These are phyloP conservation scores for Apiospora phragmitis DNA, from an alignment of 2,329 filamentous ascomycete species.

Conservation along the genomic window DNA sequence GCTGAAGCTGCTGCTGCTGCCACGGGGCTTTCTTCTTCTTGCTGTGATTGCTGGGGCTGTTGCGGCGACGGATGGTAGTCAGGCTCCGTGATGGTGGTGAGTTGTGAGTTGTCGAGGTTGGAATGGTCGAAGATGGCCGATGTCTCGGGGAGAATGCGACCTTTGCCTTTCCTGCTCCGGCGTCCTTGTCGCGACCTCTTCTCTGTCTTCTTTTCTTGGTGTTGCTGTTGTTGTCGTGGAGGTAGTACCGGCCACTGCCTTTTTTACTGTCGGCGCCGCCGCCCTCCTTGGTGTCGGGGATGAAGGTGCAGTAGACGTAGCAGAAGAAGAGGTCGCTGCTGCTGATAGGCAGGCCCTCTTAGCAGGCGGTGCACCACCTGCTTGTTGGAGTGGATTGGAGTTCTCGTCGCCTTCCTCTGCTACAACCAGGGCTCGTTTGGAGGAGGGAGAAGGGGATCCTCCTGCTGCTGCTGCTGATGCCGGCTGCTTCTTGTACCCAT, in stretches of 20 bases:
- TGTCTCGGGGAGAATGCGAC: conserved; percentile 38
- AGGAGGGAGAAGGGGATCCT: neutral
- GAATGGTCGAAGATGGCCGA: conserved; percentile 51
- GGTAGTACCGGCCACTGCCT: neutral
- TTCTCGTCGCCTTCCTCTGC: neutral
- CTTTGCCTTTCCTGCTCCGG: conserved; percentile 9
- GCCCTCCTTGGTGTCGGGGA: neutral
- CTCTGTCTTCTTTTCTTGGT: neutral
- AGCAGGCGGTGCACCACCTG: neutral
- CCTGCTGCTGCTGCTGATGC: neutral
- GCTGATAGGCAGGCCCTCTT: neutral
- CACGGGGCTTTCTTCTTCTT: neutral
- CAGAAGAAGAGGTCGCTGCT: neutral
- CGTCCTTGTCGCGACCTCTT: too few species aligned
- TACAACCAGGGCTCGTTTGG: neutral
- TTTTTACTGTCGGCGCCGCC: neutral
- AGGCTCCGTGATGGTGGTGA: conserved; percentile 51
- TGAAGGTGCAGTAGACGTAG: neutral
- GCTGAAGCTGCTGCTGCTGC: conserved; percentile 7
- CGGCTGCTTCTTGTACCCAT: neutral
- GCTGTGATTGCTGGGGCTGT: neutral
- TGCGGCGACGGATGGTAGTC: conserved; percentile 30
- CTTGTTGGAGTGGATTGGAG: conserved; percentile 5
- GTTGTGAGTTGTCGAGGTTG: conserved; percentile 38
- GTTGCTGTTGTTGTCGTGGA: neutral